These are phyloP conservation scores for Nakaseomyces sp. DNA, from an alignment of 1,139 yeast species.

Conservation along the genomic window DNA sequence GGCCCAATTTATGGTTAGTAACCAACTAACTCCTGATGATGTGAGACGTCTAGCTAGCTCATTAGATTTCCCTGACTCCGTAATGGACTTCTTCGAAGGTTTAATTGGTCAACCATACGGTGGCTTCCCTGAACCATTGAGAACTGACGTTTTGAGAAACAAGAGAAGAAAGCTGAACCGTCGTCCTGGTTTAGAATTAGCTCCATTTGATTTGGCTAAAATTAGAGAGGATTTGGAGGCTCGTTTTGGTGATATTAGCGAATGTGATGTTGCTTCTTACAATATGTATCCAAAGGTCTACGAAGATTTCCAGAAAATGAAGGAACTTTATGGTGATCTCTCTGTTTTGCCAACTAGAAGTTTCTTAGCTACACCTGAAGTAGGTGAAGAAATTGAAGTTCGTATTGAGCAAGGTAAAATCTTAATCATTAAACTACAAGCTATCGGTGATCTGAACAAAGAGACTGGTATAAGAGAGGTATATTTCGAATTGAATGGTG, in stretches of 20 bases:
- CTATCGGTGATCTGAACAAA: conserved; percentile 79
- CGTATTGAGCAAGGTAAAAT: conserved; percentile 94
- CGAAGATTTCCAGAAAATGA: conserved; percentile 69
- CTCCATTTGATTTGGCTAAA: conserved; percentile 68
- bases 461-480: conserved; percentile 92
- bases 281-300: conserved; percentile 97
- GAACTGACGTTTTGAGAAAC: conserved; percentile 77
- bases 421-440: conserved; percentile 81
- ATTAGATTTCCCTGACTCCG: conserved; percentile 96
- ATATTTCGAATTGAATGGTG: conserved; percentile 96
- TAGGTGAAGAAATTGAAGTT: conserved; percentile 82
- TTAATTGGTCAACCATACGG: conserved; percentile 99
- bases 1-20: conserved; percentile 98
- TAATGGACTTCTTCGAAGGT: conserved; percentile 96
- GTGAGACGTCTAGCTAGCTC: conserved; percentile 79
- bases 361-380: conserved; percentile 77
- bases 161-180: conserved; percentile 82
- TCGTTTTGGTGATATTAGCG: conserved; percentile 57
- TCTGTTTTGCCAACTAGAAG: conserved; percentile 87
- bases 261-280: conserved; percentile 87
- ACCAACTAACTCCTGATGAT: conserved; percentile 77
- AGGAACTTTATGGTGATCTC: conserved; percentile 81
- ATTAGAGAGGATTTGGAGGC: conserved; percentile 64
- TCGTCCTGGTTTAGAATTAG: conserved; percentile 85
- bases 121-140: conserved; percentile 98